phyloP scores from a whole-genome alignment of 2,329 filamentous ascomycete genomes.

The Mycosphaerella arachidis region DNA sequence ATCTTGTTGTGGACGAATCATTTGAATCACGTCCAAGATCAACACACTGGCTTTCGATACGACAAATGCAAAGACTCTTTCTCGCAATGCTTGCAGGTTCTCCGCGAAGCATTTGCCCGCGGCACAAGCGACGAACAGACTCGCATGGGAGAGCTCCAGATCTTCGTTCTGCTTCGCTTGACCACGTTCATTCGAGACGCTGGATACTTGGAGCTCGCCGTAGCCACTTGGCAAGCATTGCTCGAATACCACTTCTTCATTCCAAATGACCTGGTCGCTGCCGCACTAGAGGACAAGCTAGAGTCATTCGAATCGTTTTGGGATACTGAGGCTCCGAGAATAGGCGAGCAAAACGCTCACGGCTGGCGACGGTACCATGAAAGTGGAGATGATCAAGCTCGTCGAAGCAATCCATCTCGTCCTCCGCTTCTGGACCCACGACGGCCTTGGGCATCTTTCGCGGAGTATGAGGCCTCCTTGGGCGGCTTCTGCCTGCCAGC shows the following conservation, averaged over 20 bases:
- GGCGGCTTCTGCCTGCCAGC: slow-evolving; percentile 33
- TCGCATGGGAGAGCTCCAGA: slow-evolving; percentile 41
- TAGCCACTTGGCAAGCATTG: slow-evolving; percentile 77
- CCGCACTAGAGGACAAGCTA: slow-evolving; percentile 9
- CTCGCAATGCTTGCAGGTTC: slow-evolving; percentile 48
- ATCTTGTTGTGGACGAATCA: slow-evolving; percentile 69
- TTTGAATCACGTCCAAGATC: slow-evolving; percentile 66
- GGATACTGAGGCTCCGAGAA: slow-evolving; percentile 75
- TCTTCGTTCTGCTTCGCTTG: slow-evolving; percentile 71
- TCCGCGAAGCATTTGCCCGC: slow-evolving; percentile 7
- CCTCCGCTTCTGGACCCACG: background rate
- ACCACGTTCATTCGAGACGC: slow-evolving; percentile 70
- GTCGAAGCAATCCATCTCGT: background rate
- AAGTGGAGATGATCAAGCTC: slow-evolving; percentile 14
- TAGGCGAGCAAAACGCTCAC: slow-evolving; percentile 67
- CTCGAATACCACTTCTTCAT: slow-evolving; percentile 67
- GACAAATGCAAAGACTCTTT: slow-evolving; percentile 60
- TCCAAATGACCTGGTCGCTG: slow-evolving; percentile 35
- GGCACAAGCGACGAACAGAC: background rate
- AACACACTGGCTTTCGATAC: slow-evolving; percentile 62
- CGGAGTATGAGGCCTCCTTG: slow-evolving; percentile 50
- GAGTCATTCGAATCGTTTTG: slow-evolving; percentile 67
- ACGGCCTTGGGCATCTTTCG: slow-evolving; percentile 36
- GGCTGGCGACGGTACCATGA: slow-evolving; percentile 61
- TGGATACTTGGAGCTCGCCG: slow-evolving; percentile 71